Base-by-base conservation (phyloP, 164 flowering plant species). In the Chloranthus sessilifolius region DNA sequence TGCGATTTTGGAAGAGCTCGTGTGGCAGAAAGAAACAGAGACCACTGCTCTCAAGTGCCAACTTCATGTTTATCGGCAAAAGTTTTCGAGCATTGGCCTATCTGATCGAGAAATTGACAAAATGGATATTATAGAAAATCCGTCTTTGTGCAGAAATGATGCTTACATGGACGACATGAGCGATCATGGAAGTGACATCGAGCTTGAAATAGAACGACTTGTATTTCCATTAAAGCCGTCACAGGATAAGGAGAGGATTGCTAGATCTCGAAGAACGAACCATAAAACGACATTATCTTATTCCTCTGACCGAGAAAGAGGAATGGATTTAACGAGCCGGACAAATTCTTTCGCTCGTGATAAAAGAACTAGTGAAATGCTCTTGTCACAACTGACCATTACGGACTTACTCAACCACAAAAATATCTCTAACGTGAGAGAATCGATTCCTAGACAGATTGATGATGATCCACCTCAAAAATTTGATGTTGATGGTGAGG, bases 11-110 rank as follows among this genome's bases (percentile, higher is more conserved):
- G 84, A 85, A 47, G 92, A 84, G 9, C 50, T 80, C 4, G 61
- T 84, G 25, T 74, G 70, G 48, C 79, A 77, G 55, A 88, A 82
- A 59, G 95, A 92, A 52, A 76, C 84, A 85, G 88, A 92, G 55
- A 67, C 82, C 50, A 71, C 88, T 43, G 67, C 88, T 37, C 80
- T 92, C 23, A 82, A 81, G 54, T 75, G 55, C 41, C 95, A 88
- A 67, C 66, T 86, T 35, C 78, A 86, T 60, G 81, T 91, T 46
- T 86, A 80, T 56, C 71, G 65, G 56, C 68, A 61, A 57, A 82
- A 75, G 38, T 69, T 88, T 27, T 6, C 74, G 45, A 79, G 89
- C 72, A 17, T 85, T 61, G 95, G 95, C 2, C 69, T 56, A 31
- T 38, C 34, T 37, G 94, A 78, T 61, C 16, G 65, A 9, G 73